Evolutionary conservation across 2,329 filamentous ascomycete genomes (phyloP), one percentile per base, ranked within the genome.

Genomic region (Aspergillus floridensis): DNA sequence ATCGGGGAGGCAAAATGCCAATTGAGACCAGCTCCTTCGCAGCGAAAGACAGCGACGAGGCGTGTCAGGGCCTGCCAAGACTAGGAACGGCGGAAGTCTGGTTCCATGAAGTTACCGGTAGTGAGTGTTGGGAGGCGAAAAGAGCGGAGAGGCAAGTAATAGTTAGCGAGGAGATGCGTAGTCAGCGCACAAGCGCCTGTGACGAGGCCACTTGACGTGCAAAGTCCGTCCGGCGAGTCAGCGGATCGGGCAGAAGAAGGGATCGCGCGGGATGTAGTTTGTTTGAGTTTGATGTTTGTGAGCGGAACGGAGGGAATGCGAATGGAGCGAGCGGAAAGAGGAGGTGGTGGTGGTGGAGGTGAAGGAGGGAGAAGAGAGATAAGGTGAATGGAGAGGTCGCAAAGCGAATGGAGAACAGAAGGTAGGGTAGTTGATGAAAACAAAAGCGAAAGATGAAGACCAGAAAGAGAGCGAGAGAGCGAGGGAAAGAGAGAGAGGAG

Each of bases 61-160:
- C 62, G 58, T 64, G 59, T 61, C 59, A 59, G 59, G 59, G 58
- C 38, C 59, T 59, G 64, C 60, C 59, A 63, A 65, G 57, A 59
- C 55, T 61, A 60, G 58, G 47, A 48, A 48, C 60, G 58, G 53
- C 61, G 59, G 53, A 51, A 56, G 56, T 53, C 57, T 38, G 53
- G 53, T 59, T 59, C 62, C 61, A 66, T 66, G 59, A 48, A 60
- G 58, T 29, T 49, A 38, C 46, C 24, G 35, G 29, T 49, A 44
- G 54, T 44, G 35, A 56, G 47, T 44, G 35, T 48, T 26, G 19
- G 19, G 53, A 48, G 41, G 41, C 41, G 44, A 49, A 51, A 57
- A 24, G 53, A 55, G 32, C 24, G 51, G 49, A 56, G 50, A 29
- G 56, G 55, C 57, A 51, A 59, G 48, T 55, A 41, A 55, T 29